phyloP scores from a whole-genome alignment of 495 filamentous ascomycete genomes.

The Astrocystis sublimbata region DNA sequence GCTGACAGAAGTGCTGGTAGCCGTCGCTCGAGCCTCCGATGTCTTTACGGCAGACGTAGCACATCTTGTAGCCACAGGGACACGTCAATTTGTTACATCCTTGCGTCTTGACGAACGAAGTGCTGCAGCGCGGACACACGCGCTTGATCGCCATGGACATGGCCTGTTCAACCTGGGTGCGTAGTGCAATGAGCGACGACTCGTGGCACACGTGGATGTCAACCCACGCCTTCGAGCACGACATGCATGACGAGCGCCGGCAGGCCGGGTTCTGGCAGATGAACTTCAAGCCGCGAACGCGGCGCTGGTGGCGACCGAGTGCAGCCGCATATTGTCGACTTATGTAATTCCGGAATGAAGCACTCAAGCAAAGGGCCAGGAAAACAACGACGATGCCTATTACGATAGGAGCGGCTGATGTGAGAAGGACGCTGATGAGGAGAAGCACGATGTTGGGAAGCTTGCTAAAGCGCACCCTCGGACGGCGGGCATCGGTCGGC shows the following conservation, averaged over 20 bases:
- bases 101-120: slow-evolving; percentile 85
- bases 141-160: slow-evolving; percentile 93
- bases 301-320: slow-evolving; percentile 59
- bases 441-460: slow-evolving; percentile 48
- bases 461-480: slow-evolving; percentile 53
- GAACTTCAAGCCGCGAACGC: slow-evolving; percentile 70
- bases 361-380: slow-evolving; percentile 39
- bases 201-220: slow-evolving; percentile 82
- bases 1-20: slow-evolving; percentile 92
- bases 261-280: slow-evolving; percentile 69
- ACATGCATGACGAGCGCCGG: slow-evolving; percentile 70
- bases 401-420: slow-evolving; percentile 52
- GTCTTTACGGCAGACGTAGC: slow-evolving; percentile 79
- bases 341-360: slow-evolving; percentile 25
- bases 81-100: slow-evolving; percentile 99
- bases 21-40: slow-evolving; percentile 53
- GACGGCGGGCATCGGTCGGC: slow-evolving; percentile 43
- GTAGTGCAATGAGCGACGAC: slow-evolving; percentile 76
- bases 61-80: slow-evolving; percentile 97
- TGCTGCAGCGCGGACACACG: slow-evolving; percentile 86
- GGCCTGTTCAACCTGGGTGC: slow-evolving; percentile 84
- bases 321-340: slow-evolving; percentile 47
- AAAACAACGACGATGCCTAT: slow-evolving; percentile 41
- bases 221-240: slow-evolving; percentile 63
- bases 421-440: slow-evolving; percentile 48